phyloP scores from a whole-genome alignment of 2,329 filamentous ascomycete species.

The Pseudonectria foliicola region DNA sequence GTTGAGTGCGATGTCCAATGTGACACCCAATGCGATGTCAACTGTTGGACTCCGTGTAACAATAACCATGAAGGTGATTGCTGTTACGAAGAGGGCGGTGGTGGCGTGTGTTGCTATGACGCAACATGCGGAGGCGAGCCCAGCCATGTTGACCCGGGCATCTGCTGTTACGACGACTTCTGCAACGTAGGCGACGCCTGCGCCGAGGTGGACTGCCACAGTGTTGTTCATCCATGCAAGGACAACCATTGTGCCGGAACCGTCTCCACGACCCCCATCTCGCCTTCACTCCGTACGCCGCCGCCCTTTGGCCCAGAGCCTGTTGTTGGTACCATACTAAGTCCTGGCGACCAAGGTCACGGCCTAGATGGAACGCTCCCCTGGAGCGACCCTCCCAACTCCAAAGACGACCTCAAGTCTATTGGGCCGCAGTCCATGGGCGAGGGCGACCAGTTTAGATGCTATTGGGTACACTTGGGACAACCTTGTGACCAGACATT shows the following conservation, averaged over 20 bases:
- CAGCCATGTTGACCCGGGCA: constrained; percentile 13
- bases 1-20: background rate
- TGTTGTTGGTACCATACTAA: constrained; percentile 9
- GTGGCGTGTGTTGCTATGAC: constrained; percentile 30
- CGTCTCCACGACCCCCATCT: constrained; percentile 17
- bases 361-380: background rate
- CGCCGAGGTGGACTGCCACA: constrained; percentile 27
- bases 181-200: constrained; percentile 27
- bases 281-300: constrained; percentile 24
- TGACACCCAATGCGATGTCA: background rate
- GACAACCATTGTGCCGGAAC: constrained; percentile 27
- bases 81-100: constrained; percentile 18
- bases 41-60: constrained; percentile 27
- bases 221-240: constrained; percentile 28
- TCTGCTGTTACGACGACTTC: constrained; percentile 24
- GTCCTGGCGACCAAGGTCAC: constrained; percentile 9
- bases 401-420: background rate
- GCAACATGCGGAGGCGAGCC: constrained; percentile 22
- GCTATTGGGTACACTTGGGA: constrained; percentile 26
- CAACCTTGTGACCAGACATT: constrained; percentile 31
- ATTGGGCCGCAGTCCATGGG: constrained; percentile 11
- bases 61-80: background rate
- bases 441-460: constrained; percentile 22
- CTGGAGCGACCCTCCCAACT: too few relatives aligned
- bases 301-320: constrained; percentile 20